Percentiles rank a stretch among this genome's conserved stretches.
phyloP scores from a whole-genome alignment of 2,329 filamentous ascomycete genomes.

The Talaromyces pinophilus region DNA sequence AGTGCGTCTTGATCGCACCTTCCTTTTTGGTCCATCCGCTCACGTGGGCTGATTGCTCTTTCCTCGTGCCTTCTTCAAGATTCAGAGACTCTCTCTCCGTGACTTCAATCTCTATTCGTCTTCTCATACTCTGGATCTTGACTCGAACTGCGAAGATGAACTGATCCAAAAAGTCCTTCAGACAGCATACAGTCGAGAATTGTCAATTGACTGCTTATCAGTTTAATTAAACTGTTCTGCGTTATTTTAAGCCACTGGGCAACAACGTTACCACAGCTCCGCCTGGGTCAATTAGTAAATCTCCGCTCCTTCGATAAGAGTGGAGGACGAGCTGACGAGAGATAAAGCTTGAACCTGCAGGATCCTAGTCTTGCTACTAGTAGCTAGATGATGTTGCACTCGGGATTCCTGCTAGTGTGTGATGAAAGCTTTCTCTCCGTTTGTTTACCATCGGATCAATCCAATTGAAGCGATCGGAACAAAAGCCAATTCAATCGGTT shows the following conservation, averaged over 20 bases:
- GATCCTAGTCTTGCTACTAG: no score
- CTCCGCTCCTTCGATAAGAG: constrained; percentile 7
- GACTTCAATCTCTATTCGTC: no score
- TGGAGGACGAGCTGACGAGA: background rate
- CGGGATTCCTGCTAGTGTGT: background rate
- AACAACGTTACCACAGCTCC: constrained; percentile 1
- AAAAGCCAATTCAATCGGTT: background rate
- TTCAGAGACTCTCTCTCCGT: background rate
- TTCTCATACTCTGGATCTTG: background rate
- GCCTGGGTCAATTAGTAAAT: background rate
- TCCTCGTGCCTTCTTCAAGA: background rate
- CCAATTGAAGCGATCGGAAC: background rate
- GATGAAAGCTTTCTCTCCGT: background rate
- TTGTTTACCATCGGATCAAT: background rate
- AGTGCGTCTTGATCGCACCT: constrained; percentile 7
- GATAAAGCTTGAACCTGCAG: constrained; percentile 7
- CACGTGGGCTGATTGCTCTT: constrained; percentile 1
- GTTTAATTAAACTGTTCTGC: background rate
- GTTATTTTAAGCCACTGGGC: constrained; percentile 4
- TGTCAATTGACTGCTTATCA: constrained; percentile 2
- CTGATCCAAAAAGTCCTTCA: background rate
- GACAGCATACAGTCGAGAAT: background rate
- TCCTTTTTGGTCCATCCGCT: background rate
- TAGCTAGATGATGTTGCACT: background rate
- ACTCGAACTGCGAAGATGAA: background rate